Conservation (phyloP, 2,329 filamentous ascomycete genomes). For the Neopestalotiopsis sp. region DNA sequence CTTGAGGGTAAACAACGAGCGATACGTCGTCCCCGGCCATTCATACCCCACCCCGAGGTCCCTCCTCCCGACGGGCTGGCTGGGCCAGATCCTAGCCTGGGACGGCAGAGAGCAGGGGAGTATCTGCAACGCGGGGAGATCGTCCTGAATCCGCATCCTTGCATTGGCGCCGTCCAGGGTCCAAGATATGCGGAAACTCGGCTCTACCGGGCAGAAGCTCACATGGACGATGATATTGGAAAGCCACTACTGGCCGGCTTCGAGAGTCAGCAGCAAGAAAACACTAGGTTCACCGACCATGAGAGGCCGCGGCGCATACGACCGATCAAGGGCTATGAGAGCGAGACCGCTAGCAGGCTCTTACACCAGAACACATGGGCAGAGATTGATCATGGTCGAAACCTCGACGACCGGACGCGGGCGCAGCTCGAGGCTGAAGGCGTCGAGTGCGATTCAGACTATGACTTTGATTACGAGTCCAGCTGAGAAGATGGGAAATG, state of each 20-base stretch:
- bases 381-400: conserved; percentile 13
- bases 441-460: conserved; percentile 20
- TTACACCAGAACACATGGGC: neutral
- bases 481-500: conserved; percentile 12
- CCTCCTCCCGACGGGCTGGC: conserved; percentile 40
- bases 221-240: conserved; percentile 47
- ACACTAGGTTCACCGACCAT: conserved; percentile 25
- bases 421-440: conserved; percentile 22
- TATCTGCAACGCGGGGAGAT: conserved; percentile 49
- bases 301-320: neutral
- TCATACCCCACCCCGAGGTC: conserved; percentile 57
- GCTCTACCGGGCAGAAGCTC: conserved; percentile 54
- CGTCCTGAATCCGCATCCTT: conserved; percentile 46
- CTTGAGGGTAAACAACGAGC: conserved; percentile 35
- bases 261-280: conserved; percentile 50
- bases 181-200: conserved; percentile 51
- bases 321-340: neutral
- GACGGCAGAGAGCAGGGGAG: conserved; percentile 29
- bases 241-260: conserved; percentile 50
- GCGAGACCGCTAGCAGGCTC: neutral
- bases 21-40: conserved; percentile 50
- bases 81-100: conserved; percentile 29
- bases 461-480: conserved; percentile 22
- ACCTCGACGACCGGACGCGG: conserved; percentile 20
- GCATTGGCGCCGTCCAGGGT: conserved; percentile 62